phyloP scores from a whole-genome alignment of 2,329 filamentous ascomycete genomes.

The Arthroderma sp. region DNA sequence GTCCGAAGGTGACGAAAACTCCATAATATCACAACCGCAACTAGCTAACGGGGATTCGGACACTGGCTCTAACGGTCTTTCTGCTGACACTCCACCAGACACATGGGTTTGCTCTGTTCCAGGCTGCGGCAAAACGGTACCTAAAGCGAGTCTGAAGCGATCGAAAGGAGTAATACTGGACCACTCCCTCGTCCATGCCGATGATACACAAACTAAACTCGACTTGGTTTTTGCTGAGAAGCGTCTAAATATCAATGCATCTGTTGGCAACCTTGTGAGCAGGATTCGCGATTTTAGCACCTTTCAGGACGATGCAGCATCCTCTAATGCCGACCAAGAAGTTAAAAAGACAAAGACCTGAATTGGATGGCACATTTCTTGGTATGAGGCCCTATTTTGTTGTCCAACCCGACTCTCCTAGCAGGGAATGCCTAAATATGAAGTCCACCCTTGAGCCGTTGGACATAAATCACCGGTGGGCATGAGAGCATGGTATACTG shows the following conservation, averaged over 20 bases:
- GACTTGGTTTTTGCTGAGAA: slow-evolving; percentile 25
- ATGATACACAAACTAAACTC: slow-evolving; percentile 23
- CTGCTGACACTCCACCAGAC: slow-evolving; percentile 14
- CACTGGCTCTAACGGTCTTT: not conserved
- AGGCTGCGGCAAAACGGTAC: slow-evolving; percentile 21
- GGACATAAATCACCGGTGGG: too few relatives aligned
- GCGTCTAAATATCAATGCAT: slow-evolving; percentile 20
- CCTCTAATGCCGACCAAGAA: too few relatives aligned
- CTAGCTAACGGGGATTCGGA: not conserved
- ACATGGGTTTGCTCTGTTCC: slow-evolving; percentile 23
- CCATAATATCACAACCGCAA: not conserved
- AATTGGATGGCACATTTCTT: too few relatives aligned
- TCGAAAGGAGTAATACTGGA: slow-evolving; percentile 21
- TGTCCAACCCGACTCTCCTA: too few relatives aligned
- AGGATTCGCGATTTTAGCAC: slow-evolving; percentile 16
- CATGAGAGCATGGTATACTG: too few relatives aligned
- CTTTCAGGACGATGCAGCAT: slow-evolving; percentile 10
- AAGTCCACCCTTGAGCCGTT: too few relatives aligned
- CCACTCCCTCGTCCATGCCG: slow-evolving; percentile 22
- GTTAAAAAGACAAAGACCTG: too few relatives aligned
- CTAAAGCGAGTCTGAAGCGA: slow-evolving; percentile 21
- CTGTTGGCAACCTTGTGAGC: slow-evolving; percentile 21
- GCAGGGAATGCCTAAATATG: too few relatives aligned
- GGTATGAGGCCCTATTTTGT: too few relatives aligned
- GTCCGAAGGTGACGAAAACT: not conserved